A percentile compares a stretch with the other conserved stretches of the same genome.
Evolutionary conservation across 2,329 filamentous ascomycete species (phyloP).

Genomic region (Trichophyton schoenleinii): DNA sequence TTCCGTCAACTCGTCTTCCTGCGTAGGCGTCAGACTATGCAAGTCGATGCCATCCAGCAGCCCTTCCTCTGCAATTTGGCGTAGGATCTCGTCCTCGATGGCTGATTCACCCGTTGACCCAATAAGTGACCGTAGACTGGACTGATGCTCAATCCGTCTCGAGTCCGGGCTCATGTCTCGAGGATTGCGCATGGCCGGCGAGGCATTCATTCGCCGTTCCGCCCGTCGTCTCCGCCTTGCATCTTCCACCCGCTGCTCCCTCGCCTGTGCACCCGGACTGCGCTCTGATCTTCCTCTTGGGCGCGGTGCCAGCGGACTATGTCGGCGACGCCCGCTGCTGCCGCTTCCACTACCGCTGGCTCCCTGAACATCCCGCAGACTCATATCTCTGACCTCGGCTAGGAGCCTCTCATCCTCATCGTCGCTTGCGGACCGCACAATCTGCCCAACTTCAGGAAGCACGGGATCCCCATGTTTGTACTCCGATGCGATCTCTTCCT

Average conservation of each 20-base stretch:
- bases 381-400: constrained; percentile 59
- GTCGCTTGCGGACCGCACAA: constrained; percentile 13
- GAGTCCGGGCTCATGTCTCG: constrained; percentile 22
- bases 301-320: constrained; percentile 15
- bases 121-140: constrained; percentile 72
- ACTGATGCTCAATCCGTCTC: constrained; percentile 72
- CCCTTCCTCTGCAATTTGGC: constrained; percentile 79
- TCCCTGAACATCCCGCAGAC: constrained; percentile 41
- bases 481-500: constrained; percentile 57
- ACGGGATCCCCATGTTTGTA: constrained; percentile 77
- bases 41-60: constrained; percentile 78
- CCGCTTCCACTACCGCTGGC: no score
- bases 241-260: constrained; percentile 28
- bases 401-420: constrained; percentile 57
- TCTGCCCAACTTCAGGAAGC: constrained; percentile 42
- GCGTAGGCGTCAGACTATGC: constrained; percentile 68
- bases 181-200: constrained; percentile 13
- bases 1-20: constrained; percentile 82
- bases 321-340: constrained; percentile 16
- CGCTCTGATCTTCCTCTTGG: constrained; percentile 21
- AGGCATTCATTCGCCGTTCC: constrained; percentile 15
- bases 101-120: constrained; percentile 65
- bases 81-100: constrained; percentile 75
- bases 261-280: constrained; percentile 28
- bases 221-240: constrained; percentile 22